Conservation (phyloP, 2,329 filamentous ascomycete species). For the Blastomyces emzantsi region DNA sequence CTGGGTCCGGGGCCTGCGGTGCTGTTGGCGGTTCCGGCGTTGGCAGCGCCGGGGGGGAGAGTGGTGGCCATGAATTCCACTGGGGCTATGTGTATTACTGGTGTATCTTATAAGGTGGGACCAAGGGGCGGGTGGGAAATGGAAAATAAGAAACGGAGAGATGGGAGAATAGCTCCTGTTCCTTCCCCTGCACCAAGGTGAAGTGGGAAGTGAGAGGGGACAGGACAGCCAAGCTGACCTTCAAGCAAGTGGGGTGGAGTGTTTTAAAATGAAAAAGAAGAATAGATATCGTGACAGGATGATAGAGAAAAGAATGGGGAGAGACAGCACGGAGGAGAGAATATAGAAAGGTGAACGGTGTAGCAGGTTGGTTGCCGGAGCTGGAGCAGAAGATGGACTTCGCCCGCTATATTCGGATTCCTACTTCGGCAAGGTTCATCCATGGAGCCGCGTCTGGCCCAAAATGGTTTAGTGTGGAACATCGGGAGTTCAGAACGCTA, state of each 20-base stretch:
- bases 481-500: not conserved
- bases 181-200: not conserved
- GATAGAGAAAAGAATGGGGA: not conserved
- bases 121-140: not conserved
- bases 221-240: too few species aligned
- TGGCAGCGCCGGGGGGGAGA: not conserved
- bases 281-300: not conserved
- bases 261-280: not conserved
- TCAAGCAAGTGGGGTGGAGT: not conserved
- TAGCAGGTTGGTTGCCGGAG: too few species aligned
- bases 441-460: not conserved
- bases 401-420: too few species aligned
- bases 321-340: not conserved
- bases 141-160: not conserved
- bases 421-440: too few species aligned
- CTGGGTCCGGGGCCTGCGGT: conserved; percentile 18
- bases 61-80: not conserved
- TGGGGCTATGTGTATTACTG: not conserved
- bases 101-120: not conserved
- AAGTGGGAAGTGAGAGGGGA: not conserved
- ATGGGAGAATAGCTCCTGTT: not conserved
- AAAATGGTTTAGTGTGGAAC: not conserved
- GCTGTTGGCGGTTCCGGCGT: not conserved
- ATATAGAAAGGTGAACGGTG: not conserved
- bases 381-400: too few species aligned